Evolutionary conservation across 495 filamentous ascomycete genomes (phyloP).

Genomic region (Tricharina praecox): DNA sequence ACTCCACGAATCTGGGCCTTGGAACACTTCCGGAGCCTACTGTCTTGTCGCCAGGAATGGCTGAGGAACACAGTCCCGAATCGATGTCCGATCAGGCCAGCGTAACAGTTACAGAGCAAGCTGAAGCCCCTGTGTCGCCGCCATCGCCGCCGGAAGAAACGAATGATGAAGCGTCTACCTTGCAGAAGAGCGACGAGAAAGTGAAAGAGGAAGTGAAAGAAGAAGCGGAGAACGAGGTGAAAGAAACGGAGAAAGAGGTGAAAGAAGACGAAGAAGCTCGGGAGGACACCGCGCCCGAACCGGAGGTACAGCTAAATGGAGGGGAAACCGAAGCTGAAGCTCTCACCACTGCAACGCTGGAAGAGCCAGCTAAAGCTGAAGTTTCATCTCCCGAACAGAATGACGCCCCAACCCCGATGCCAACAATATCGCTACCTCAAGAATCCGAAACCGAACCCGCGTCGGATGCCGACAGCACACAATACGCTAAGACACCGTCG

Average conservation of each 20-base stretch:
- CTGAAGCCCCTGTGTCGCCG: constrained; percentile 10
- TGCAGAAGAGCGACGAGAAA: constrained; percentile 14
- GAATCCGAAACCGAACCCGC: constrained; percentile 7
- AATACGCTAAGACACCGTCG: neutral
- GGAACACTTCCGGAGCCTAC: neutral
- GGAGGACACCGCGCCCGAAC: constrained; percentile 17
- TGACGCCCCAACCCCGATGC: constrained; percentile 1
- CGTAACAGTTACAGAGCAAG: constrained; percentile 5
- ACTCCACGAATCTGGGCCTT: neutral
- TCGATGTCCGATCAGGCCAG: constrained; percentile 5
- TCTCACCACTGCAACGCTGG: neutral
- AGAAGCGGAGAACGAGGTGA: constrained; percentile 14
- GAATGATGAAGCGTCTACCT: constrained; percentile 3
- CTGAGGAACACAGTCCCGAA: constrained; percentile 17
- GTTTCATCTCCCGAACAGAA: neutral
- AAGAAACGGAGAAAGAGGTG: constrained; percentile 23
- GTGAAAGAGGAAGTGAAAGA: constrained; percentile 8
- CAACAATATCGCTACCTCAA: constrained; percentile 4
- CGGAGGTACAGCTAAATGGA: constrained; percentile 18
- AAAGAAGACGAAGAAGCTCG: constrained; percentile 25
- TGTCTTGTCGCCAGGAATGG: constrained; percentile 8
- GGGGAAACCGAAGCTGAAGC: constrained; percentile 27
- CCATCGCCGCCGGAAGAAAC: constrained; percentile 7
- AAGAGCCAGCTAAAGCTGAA: neutral
- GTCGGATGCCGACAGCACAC: constrained; percentile 1